Percentiles rank a stretch among this genome's conserved stretches.
These are phyloP conservation scores for Tylopilus plumbeoviolaceoides DNA, from an alignment of 768 basidiomycete species.

Conservation along the genomic window DNA sequence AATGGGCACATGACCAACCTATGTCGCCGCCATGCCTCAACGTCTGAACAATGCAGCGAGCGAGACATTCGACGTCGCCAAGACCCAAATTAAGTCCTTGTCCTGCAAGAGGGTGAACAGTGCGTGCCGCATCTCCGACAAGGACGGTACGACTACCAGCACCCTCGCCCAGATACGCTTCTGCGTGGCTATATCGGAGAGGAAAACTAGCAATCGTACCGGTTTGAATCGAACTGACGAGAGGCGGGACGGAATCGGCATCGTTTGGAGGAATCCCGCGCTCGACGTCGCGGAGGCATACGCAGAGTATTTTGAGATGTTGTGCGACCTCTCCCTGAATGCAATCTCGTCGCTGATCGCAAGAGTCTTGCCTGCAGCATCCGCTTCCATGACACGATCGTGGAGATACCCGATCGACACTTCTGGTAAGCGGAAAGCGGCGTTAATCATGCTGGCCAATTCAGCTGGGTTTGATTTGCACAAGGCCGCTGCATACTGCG, in stretches of 20 bases:
- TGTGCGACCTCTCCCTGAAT: constrained; percentile 73
- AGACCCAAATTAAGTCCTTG: constrained; percentile 96
- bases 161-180: constrained; percentile 78
- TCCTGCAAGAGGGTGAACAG: constrained; percentile 91
- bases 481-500: constrained; percentile 68
- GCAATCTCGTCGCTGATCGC: constrained; percentile 58
- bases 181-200: constrained; percentile 80
- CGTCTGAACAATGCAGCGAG: constrained; percentile 57
- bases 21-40: constrained; percentile 72
- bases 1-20: constrained; percentile 42
- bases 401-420: constrained; percentile 68
- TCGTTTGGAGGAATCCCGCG: constrained; percentile 58
- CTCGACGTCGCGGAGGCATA: constrained; percentile 46
- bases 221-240: constrained; percentile 65
- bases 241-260: constrained; percentile 66
- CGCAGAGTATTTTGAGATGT: constrained; percentile 58
- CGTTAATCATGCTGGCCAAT: constrained; percentile 77
- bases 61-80: constrained; percentile 73
- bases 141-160: constrained; percentile 70
- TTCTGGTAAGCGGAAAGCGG: constrained; percentile 82
- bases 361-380: constrained; percentile 42
- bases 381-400: constrained; percentile 52
- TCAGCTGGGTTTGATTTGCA: constrained; percentile 60
- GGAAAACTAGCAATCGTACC: constrained; percentile 88
- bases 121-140: constrained; percentile 95